Base-by-base conservation (phyloP, 306 rosid genomes). In the Glycine tomentella region DNA sequence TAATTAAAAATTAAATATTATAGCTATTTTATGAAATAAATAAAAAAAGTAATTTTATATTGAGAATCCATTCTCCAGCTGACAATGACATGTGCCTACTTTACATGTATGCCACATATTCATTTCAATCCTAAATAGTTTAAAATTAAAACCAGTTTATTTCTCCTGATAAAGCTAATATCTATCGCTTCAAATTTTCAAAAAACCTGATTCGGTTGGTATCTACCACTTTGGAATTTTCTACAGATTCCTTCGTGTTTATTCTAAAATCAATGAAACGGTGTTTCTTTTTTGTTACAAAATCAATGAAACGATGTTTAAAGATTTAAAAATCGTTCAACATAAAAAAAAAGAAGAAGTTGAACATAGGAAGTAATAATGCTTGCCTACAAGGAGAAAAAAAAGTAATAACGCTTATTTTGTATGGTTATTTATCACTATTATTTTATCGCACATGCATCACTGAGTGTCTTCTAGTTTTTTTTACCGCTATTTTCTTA, bases 31-130 rank as follows among this genome's bases (percentile, higher is more conserved):
- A 25, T 34, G 3, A 34, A 34, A 34, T 3, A 34, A 34, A 20
- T 20, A 20, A 20, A 20, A 3, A 34, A 34, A 34, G 38, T 34
- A 34, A 34, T 38, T 38, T 38, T 38, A 2, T 38, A 38, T 38
- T 3, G 1, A n/a, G 6, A n/a, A 15, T 8, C 80, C 73, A 63
- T 9, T 79, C 17, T 0, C 5, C 11, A 46, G 1, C 62, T 69
- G 48, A 33, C 82, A 79, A 56, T 69, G 48, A 33, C 82, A 79
- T 71, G 50, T 40, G 14, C 59, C 15, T 36, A 8, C 73, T 68
- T 45, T 62, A 1, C 46, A 16, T 63, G 58, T 52, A 78, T 86
- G 82, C 56, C 77, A 58, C 36, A 16, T 53, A 33, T 31, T 38
- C 63, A 14, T 77, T 59, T 40, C n/a, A 67, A 11, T 16, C 25